Base-by-base conservation (phyloP, 306 rosid species). In the Sophora flavescens region DNA sequence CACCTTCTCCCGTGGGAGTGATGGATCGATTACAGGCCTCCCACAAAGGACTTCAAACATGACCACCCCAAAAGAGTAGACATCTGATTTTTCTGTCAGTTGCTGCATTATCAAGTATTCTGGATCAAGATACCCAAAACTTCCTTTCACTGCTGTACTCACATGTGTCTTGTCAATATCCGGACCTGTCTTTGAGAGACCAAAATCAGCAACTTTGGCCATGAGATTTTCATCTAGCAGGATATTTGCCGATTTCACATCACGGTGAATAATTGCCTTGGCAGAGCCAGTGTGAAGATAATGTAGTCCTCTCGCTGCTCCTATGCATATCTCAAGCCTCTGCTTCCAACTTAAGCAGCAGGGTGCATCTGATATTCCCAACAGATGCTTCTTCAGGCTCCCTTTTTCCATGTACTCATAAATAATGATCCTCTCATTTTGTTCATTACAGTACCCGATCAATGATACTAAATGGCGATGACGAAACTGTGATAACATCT, bases 101-200 rank as follows among this genome's bases (percentile, higher is more conserved):
- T 84, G 90, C 48, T 87, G 90, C 63, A 74, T 88, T 3, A 80
- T 87, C 50, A 91, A 80, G 78, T 91, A 88, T 81, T 88, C 89
- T 0, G 96, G 96, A 87, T 90, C 96, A n/a, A 90, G 89, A 73
- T 88, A 90, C 63, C 96, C 96, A 33, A 90, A 90, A 60, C 93
- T 90, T 61, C 96, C 96, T 67, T 85, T 88, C 3, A 90, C 96
- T 14, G 86, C 91, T 11, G 96, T 90, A 64, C 93, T 91, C 26
- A 91, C 96, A 63, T 91, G 89, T 1, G 87, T 84, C 65, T 84
- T 42, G 13, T 88, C 87, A 15, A 85, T 79, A 78, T 85, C 93
- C 0, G 96, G 96, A 53, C 91, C 93, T 1, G 66, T 77, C 82
- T 87, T 91, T 5, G 96, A 91, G 18, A 91, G 86, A 52, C 93